phyloP scores from a whole-genome alignment of 257 asterid genomes.

The Schizonepeta tenuifolia region DNA sequence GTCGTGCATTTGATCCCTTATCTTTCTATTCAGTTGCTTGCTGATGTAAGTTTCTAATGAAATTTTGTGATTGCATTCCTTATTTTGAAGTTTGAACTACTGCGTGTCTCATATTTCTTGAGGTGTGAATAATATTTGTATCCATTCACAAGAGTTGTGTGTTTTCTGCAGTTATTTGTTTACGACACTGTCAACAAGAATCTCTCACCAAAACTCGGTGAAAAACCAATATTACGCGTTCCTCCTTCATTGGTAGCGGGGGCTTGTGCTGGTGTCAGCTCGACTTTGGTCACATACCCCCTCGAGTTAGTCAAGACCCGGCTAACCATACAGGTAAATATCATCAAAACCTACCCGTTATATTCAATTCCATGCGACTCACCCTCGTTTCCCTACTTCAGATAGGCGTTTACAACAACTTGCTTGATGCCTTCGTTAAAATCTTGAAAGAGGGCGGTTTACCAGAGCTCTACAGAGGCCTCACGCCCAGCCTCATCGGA shows the following conservation, averaged over 20 bases:
- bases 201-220: constrained; percentile 71
- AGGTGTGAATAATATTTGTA: neutral
- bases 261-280: constrained; percentile 96
- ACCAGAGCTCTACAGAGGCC: constrained; percentile 89
- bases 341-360: neutral
- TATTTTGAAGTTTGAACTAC: too few relatives aligned
- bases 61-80: neutral
- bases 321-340: constrained; percentile 79
- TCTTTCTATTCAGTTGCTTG: neutral
- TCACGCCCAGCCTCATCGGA: constrained; percentile 84
- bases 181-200: constrained; percentile 89
- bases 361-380: neutral
- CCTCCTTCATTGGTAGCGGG: constrained; percentile 93
- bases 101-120: neutral
- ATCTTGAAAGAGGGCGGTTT: constrained; percentile 87
- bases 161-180: constrained; percentile 62
- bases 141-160: neutral
- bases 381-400: constrained; percentile 29
- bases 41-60: neutral
- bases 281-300: constrained; percentile 89
- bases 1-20: neutral
- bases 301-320: constrained; percentile 96
- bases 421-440: constrained; percentile 81
- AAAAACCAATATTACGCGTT: constrained; percentile 58
- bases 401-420: constrained; percentile 79